phyloP scores from a whole-genome alignment of 2,329 filamentous ascomycete genomes.

The Ophidiomyces ophidiicola region DNA sequence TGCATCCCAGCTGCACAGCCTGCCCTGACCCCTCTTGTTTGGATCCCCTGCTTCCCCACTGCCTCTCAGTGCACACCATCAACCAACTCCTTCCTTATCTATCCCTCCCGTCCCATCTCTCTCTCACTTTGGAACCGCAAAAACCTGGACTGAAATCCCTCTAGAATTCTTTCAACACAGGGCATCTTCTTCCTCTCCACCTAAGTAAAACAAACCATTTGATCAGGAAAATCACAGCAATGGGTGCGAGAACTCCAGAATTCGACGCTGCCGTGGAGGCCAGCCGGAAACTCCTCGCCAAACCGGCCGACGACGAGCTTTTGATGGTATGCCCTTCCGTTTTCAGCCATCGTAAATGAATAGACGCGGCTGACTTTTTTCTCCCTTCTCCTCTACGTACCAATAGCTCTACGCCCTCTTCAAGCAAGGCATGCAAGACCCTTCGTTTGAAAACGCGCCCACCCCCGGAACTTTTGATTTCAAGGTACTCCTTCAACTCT shows the following conservation, averaged over 20 bases:
- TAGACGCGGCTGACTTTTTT: not conserved
- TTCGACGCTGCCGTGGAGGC: conserved; percentile 26
- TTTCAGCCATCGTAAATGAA: not conserved
- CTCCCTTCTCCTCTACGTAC: not conserved
- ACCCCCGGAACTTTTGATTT: conserved; percentile 30
- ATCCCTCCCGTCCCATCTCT: not conserved
- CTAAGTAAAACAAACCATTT: not conserved
- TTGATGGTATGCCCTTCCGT: conserved; percentile 21
- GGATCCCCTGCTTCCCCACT: not conserved
- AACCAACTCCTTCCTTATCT: no score
- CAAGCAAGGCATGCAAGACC: conserved; percentile 27
- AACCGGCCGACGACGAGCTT: conserved; percentile 27
- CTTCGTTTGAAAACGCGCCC: conserved; percentile 20
- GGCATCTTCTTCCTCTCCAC: not conserved
- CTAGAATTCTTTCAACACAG: not conserved
- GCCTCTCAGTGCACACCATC: no score
- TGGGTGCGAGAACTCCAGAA: conserved; percentile 18
- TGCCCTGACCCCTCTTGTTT: no score
- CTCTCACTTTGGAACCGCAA: not conserved
- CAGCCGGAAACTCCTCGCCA: conserved; percentile 25
- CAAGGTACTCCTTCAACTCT: conserved; percentile 25
- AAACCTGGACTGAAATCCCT: no score
- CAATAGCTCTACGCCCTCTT: conserved; percentile 30
- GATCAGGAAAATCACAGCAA: conserved; percentile 1
- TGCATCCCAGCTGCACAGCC: no score